Evolutionary conservation across 371 early-diverging fungal genomes (phyloP), one percentile per base, ranked within the genome.

Genomic region (Choanephora cucurbitarum): DNA sequence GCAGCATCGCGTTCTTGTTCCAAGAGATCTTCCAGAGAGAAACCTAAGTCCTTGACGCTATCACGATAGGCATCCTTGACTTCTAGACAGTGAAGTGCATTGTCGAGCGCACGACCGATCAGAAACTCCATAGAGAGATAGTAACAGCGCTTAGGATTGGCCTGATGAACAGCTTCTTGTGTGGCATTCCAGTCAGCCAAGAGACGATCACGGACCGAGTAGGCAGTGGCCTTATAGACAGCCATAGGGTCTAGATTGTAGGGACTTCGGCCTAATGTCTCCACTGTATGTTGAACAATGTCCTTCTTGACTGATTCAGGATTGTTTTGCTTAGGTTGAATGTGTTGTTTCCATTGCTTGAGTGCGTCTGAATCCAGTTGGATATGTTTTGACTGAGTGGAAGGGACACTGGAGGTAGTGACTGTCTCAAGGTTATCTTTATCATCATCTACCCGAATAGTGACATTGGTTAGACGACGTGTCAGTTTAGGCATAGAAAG

Each of bases 61-160:
- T 78, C 67, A 65, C 61, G 31, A 69, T 90, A 96, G 43, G 69
- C 69, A 33, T 81, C 83, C 70, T 95, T 93, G 44, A 93, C 69
- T 37, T 79, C 79, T 54, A 95, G 77, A 55, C 91, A 89, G 51
- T 94, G 82, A 51, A 95, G 75, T 17, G 95, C 94, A 63, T 94
- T 94, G 79, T 95, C 96, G 58, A 96, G 80, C 10, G 96, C 91
- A 44, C 96, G 86, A 33, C 96, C 96, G 46, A 96, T 75, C 57
- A 96, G 75, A 66, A 96, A 96, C 77, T 96, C 96, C 71, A 96
- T 83, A 28, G 96, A 95, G 49, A 96, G 75, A 73, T 96, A 96
- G 72, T 95, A 94, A 28, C 94, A 88, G 46, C 94, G 86, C 80
- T 96, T 96, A 37, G 91, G 91, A 57, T 89, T 84, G 28, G 80